Evolutionary conservation across 805 yeast species (phyloP), one percentile per base, ranked within the genome.

Genomic region (Tetrapisispora pingtungensis): DNA sequence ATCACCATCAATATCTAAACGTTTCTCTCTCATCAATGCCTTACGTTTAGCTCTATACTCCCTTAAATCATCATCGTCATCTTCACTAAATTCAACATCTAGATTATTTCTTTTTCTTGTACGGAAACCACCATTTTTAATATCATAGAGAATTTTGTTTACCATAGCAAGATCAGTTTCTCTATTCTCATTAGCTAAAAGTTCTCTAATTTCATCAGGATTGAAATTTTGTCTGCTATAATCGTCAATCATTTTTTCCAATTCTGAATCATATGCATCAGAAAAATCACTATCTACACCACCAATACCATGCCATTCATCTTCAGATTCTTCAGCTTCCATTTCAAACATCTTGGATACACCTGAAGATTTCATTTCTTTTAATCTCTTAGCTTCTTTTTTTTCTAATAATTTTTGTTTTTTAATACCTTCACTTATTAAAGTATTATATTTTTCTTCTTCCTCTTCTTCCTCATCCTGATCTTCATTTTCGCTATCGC

Each of bases 251-350:
- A 84, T 78, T 49, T 66, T 71, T 61, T 84, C 93, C 56, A 83
- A 84, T 49, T 84, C 94, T 22, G 85, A 77, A 58, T 84, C 77
- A 42, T 79, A 81, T 36, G 68, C 76, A 38, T 67, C 70, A 3
- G 63, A 56, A n/a, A 53, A 50, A 42, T 69, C 71, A 10, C 80
- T 83, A 52, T 82, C 89, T 6, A 57, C 68, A 47, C 94, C 94
- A 50, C 90, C 93, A 40, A 82, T 54, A 3, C 93, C 94, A 41
- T 74, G 74, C 84, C 87, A 85, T 66, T 85, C 95, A 68, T 85
- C 95, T 48, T 85, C 94, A 32, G 93, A 83, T 66, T 85, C 95
- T 52, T 77, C 88, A 36, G 95, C 95, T 67, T 84, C 93, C 40
- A 82, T 80, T 54, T 85, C 90, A 58, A 84, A 69, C 43, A 85